Evolutionary conservation across 2,329 filamentous ascomycete species (phyloP).

Genomic region (Dothideomycetidae sp.): DNA sequence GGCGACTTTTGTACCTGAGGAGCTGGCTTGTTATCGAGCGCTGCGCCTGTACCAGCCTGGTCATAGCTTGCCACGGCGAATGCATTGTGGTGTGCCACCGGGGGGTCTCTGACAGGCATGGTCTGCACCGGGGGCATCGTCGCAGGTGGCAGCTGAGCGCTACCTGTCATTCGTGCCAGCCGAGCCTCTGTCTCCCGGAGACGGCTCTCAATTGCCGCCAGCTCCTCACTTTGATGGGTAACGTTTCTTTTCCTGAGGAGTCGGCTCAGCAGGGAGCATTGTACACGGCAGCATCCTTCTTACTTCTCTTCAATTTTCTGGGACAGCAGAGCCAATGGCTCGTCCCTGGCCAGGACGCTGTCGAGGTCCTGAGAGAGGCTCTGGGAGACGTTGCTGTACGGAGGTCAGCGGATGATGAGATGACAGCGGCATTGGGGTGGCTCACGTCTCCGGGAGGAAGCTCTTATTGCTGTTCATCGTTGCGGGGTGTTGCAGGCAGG

Average conservation of each 20-base stretch:
- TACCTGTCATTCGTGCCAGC: conserved; percentile 31
- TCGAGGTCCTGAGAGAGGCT: conserved; percentile 78
- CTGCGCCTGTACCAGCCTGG: too few species aligned
- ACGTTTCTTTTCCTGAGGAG: conserved; percentile 63
- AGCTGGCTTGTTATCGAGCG: too few species aligned
- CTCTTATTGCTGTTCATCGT: too few species aligned
- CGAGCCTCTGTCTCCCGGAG: conserved; percentile 76
- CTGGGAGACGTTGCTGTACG: conserved; percentile 65
- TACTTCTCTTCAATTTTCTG: conserved; percentile 72
- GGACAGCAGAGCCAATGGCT: conserved; percentile 57
- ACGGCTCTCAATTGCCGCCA: conserved; percentile 71
- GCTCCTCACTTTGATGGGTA: conserved; percentile 57
- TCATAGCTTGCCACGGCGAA: too few species aligned
- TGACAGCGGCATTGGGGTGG: too few species aligned
- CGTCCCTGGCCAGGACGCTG: conserved; percentile 79
- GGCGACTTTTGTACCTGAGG: too few species aligned
- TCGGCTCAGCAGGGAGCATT: conserved; percentile 5
- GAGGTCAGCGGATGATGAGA: neutral
- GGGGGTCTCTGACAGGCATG: too few species aligned
- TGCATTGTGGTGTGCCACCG: conserved; percentile 4
- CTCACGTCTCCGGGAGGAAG: too few species aligned
- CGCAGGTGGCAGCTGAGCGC: conserved; percentile 16
- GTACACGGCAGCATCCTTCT: conserved; percentile 17
- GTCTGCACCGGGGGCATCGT: too few species aligned
- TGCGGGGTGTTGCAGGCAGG: too few species aligned